A percentile compares a stretch with the other conserved stretches of the same genome.
These are phyloP conservation scores for Aureobasidium zeae DNA, from an alignment of 2,329 filamentous ascomycete species.

Conservation along the genomic window DNA sequence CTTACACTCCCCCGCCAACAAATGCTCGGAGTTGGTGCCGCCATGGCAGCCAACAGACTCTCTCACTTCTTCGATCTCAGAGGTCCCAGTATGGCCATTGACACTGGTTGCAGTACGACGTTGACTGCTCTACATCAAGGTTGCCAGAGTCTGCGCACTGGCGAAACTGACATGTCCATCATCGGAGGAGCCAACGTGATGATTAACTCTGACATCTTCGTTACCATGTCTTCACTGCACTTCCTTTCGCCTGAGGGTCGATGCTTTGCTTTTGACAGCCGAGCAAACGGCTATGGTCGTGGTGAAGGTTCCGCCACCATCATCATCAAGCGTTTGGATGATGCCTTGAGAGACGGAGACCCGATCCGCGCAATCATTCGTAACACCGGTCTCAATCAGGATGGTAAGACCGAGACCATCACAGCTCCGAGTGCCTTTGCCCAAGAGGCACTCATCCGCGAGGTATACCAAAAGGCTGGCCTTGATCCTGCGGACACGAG, in stretches of 20 bases:
- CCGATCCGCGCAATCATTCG: slow-evolving; percentile 34
- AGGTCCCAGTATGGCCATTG: slow-evolving; percentile 21
- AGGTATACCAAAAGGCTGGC: slow-evolving; percentile 31
- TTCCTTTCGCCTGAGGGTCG: slow-evolving; percentile 27
- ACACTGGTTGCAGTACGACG: no score
- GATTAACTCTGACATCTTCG: neutral
- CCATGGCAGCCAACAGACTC: slow-evolving; percentile 22
- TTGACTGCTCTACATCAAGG: neutral
- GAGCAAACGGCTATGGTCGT: slow-evolving; percentile 44
- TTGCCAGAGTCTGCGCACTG: neutral
- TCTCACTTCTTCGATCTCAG: slow-evolving; percentile 22
- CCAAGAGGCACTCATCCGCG: slow-evolving; percentile 30
- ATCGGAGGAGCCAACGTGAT: neutral
- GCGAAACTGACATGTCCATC: neutral
- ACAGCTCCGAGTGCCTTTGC: slow-evolving; percentile 31
- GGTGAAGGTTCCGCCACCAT: slow-evolving; percentile 46
- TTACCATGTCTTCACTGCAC: neutral
- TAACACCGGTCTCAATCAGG: slow-evolving; percentile 29
- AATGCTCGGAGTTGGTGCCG: slow-evolving; percentile 19
- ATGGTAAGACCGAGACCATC: slow-evolving; percentile 34
- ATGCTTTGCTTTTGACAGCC: slow-evolving; percentile 31
- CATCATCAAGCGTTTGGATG: slow-evolving; percentile 37
- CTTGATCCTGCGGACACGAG: slow-evolving; percentile 18
- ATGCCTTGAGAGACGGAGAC: slow-evolving; percentile 41
- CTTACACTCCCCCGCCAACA: slow-evolving; percentile 20